A percentile compares a stretch with the other conserved stretches of the same genome.
These are phyloP conservation scores for Groenewaldozyma auringiensis DNA, from an alignment of 1,139 yeast species.

Conservation along the genomic window DNA sequence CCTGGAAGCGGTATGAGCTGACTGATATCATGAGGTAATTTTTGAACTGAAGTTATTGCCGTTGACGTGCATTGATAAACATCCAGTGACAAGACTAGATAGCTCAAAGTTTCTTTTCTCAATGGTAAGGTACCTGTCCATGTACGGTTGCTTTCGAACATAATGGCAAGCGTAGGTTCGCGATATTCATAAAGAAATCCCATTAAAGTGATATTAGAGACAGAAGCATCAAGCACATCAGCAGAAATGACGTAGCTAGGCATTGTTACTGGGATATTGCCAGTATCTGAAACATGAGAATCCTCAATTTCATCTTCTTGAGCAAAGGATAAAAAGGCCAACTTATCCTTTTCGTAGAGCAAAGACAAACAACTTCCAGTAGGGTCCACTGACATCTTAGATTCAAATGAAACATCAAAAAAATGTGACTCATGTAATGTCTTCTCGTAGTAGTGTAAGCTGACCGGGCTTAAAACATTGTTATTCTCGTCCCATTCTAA, in stretches of 20 bases:
- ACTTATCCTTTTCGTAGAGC: slow-evolving; percentile 53
- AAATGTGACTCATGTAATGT: slow-evolving; percentile 39
- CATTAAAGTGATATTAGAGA: slow-evolving; percentile 59
- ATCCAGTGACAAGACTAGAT: slow-evolving; percentile 58
- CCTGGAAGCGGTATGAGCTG: slow-evolving; percentile 53
- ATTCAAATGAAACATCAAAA: slow-evolving; percentile 38
- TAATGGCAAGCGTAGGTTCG: slow-evolving; percentile 72
- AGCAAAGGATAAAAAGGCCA: slow-evolving; percentile 68
- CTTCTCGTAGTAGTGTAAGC: slow-evolving; percentile 82
- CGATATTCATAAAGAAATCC: slow-evolving; percentile 63
- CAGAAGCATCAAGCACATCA: slow-evolving; percentile 46
- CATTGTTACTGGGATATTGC: slow-evolving; percentile 17
- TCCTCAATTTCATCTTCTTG: slow-evolving; percentile 34
- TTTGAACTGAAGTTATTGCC: slow-evolving; percentile 53
- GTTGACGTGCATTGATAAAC: slow-evolving; percentile 56
- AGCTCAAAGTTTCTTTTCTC: slow-evolving; percentile 56
- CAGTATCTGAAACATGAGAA: slow-evolving; percentile 5
- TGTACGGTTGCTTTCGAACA: slow-evolving; percentile 54
- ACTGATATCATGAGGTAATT: slow-evolving; percentile 70
- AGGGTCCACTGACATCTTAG: slow-evolving; percentile 62
- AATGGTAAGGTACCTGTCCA: slow-evolving; percentile 68
- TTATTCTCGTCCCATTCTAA: slow-evolving; percentile 58
- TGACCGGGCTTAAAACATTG: slow-evolving; percentile 55
- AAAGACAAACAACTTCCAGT: slow-evolving; percentile 53
- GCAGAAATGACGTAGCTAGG: slow-evolving; percentile 48